Base-by-base conservation (phyloP, 495 filamentous ascomycete species). In the Aspergillus ostianus region DNA sequence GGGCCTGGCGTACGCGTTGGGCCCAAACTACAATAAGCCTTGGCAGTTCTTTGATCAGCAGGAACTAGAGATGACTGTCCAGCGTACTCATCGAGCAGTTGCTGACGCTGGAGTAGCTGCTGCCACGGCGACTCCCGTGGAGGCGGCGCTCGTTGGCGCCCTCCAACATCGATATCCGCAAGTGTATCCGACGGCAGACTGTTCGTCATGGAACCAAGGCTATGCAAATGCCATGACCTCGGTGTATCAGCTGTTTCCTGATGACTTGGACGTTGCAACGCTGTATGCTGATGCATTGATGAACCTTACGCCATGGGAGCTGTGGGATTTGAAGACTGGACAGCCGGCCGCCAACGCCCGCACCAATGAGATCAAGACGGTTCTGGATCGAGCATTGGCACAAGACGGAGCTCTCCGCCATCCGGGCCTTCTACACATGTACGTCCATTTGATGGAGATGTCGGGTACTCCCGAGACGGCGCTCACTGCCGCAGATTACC, bases 371-470 rank as follows among this genome's bases (percentile, higher is more conserved):
- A 77, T 77, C 0, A 86, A 84, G 55, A 53, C 45, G 0, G 75
- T 84, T 1, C 72, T 91, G 19, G 84, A 90, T 36, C 66, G 61
- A 5, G 80, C 76, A 2, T 67, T 91, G 46, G 55, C 70, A 2
- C 66, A 65, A 6, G 66, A 77, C 7, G 75, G 72, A 5, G 73
- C 74, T n/a, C 64, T 73, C 3, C 51, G 60, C 10, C 84, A 89
- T 58, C 85, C 87, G 0, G 87, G 87, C 2, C 68, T 90, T 3
- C 65, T 90, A 21, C 87, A 90, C 65, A 69, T 88, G 2, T 90
- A 89, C 59, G 89, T 90, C 55, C 88, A 91, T 64, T 75, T 89
- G 15, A 87, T 88, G 83, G 87, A 91, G 65, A 90, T 90, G 87
- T 90, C 86, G 3, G 60, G 68, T 0, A 77, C 77, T 2, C 87